phyloP scores from a whole-genome alignment of 805 yeast species.

The Yarrowia sp. region DNA sequence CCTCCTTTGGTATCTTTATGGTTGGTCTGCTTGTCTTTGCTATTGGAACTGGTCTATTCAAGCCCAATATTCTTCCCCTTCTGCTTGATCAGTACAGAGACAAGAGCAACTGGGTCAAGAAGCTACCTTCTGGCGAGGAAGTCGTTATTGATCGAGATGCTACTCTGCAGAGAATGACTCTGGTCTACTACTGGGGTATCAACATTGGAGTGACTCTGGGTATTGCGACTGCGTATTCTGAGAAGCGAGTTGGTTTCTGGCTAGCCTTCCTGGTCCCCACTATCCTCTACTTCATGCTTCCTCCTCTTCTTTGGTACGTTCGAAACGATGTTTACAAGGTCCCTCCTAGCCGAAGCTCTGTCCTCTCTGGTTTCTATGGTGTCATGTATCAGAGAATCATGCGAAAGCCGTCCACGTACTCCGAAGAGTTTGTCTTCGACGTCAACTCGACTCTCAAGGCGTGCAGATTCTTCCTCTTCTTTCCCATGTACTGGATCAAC shows the following conservation, averaged over 20 bases:
- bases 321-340: conserved; percentile 52
- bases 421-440: conserved; percentile 66
- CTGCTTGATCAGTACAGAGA: conserved; percentile 60
- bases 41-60: conserved; percentile 60
- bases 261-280: conserved; percentile 59
- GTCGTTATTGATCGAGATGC: conserved; percentile 60
- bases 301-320: conserved; percentile 57
- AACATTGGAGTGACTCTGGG: conserved; percentile 63
- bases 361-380: conserved; percentile 17
- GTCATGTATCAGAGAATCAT: conserved; percentile 7
- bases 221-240: conserved; percentile 60
- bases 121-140: conserved; percentile 59
- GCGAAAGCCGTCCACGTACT: conserved; percentile 17
- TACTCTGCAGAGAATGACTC: conserved; percentile 50
- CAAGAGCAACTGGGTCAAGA: conserved; percentile 60
- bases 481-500: conserved; percentile 61
- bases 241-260: conserved; percentile 62
- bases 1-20: conserved; percentile 50
- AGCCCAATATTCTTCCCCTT: conserved; percentile 55
- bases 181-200: conserved; percentile 62
- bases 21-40: conserved; percentile 39
- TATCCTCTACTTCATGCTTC: conserved; percentile 61
- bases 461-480: conserved; percentile 64
- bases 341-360: conserved; percentile 45
- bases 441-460: conserved; percentile 67